phyloP scores from a whole-genome alignment of 257 asterid genomes.

The Gynochthodes officinalis region DNA sequence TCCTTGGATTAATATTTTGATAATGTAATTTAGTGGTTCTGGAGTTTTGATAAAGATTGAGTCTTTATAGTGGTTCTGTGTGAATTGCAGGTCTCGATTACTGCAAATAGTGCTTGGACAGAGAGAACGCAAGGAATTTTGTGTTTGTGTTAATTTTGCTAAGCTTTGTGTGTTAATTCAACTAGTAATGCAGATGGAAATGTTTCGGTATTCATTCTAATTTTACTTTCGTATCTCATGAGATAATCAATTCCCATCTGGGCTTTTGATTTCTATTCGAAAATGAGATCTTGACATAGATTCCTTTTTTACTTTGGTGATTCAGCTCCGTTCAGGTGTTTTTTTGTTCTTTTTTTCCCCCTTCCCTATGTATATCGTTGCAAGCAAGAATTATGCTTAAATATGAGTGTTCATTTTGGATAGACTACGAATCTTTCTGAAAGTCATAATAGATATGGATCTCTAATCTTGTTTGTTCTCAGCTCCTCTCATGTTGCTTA shows the following conservation, averaged over 20 bases:
- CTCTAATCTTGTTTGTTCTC: not conserved
- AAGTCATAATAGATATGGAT: not conserved
- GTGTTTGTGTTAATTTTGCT: slow-evolving; percentile 17
- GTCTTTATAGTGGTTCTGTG: slow-evolving; percentile 13
- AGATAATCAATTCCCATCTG: slow-evolving; percentile 14
- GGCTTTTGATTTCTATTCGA: not conserved
- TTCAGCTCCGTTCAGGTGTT: slow-evolving; percentile 15
- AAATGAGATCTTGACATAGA: slow-evolving; percentile 20
- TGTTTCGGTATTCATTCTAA: not conserved
- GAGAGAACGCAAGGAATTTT: slow-evolving; percentile 47
- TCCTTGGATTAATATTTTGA: not conserved
- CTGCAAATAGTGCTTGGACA: slow-evolving; percentile 54
- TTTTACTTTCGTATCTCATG: too few relatives aligned
- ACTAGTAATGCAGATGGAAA: not conserved
- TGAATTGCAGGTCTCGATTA: slow-evolving; percentile 64
- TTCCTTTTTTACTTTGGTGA: slow-evolving; percentile 8
- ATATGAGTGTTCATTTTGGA: not conserved
- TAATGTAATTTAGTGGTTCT: not conserved
- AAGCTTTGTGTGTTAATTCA: not conserved
- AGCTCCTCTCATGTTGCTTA: too few relatives aligned
- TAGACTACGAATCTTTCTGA: not conserved
- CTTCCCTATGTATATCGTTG: not conserved
- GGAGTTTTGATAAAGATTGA: slow-evolving; percentile 5
- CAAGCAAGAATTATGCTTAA: not conserved
- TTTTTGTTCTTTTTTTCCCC: not conserved